Percentiles rank a stretch among this genome's conserved stretches.
Conservation (phyloP, 495 filamentous ascomycete species). For the Daldinia caldariorum region DNA sequence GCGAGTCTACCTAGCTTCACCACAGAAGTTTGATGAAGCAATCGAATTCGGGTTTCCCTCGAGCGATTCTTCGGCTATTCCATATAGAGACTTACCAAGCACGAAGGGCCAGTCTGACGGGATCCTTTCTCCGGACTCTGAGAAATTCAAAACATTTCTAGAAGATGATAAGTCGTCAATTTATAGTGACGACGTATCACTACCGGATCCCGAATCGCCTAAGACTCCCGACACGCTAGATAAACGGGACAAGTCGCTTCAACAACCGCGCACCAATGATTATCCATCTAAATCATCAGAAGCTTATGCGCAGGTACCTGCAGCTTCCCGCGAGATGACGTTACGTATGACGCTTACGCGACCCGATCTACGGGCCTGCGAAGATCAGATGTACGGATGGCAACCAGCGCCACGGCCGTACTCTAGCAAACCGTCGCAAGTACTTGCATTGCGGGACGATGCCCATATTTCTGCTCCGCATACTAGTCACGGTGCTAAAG, state of each 20-base stretch:
- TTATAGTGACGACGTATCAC: conserved; percentile 62
- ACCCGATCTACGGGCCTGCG: conserved; percentile 80
- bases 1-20: conserved; percentile 87
- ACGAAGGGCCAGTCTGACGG: conserved; percentile 39
- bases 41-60: conserved; percentile 93
- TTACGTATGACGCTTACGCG: conserved; percentile 92
- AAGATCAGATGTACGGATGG: conserved; percentile 69
- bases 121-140: conserved; percentile 47
- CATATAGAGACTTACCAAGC: conserved; percentile 26
- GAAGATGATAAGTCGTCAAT: conserved; percentile 57
- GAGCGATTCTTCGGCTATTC: conserved; percentile 50
- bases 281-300: conserved; percentile 48
- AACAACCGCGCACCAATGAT: conserved; percentile 31
- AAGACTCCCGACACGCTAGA: conserved; percentile 61
- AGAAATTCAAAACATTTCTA: conserved; percentile 59
- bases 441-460: conserved; percentile 34
- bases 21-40: conserved; percentile 95
- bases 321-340: conserved; percentile 86
- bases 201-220: conserved; percentile 64
- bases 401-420: conserved; percentile 52
- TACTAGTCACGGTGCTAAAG: conserved; percentile 37
- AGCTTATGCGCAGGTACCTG: conserved; percentile 63
- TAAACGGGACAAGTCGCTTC: conserved; percentile 51
- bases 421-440: conserved; percentile 45
- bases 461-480: conserved; percentile 23